phyloP scores from a whole-genome alignment of 495 filamentous ascomycete species.

The Podospora fimiseda region DNA sequence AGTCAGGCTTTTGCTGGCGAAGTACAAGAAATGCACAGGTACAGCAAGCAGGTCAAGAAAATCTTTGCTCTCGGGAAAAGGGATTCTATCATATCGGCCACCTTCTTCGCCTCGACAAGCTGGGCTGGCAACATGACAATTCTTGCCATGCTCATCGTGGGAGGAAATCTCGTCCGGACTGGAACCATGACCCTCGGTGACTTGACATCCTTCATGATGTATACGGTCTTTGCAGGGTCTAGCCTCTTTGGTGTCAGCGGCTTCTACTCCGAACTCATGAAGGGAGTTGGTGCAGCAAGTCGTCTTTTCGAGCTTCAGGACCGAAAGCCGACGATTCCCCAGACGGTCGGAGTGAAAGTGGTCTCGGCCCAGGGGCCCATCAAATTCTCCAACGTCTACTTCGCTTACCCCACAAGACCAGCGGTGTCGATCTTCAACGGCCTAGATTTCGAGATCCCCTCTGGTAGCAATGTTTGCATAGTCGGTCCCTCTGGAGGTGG shows the following conservation, averaged over 20 bases:
- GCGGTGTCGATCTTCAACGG: constrained; percentile 86
- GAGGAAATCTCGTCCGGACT: constrained; percentile 78
- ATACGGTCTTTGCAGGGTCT: constrained; percentile 85
- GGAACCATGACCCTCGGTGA: constrained; percentile 87
- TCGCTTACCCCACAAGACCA: constrained; percentile 86
- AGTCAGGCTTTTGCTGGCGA: constrained; percentile 94
- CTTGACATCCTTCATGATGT: constrained; percentile 97
- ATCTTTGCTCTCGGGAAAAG: constrained; percentile 82
- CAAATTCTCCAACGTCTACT: constrained; percentile 73
- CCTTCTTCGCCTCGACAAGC: constrained; percentile 84
- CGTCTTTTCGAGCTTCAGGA: constrained; percentile 95
- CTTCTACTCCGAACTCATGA: constrained; percentile 98
- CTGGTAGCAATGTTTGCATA: constrained; percentile 90
- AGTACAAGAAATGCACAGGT: constrained; percentile 78
- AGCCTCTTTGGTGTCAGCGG: constrained; percentile 88
- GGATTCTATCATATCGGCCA: constrained; percentile 82
- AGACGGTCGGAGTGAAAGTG: constrained; percentile 73
- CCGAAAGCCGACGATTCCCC: constrained; percentile 75
- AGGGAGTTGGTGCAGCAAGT: constrained; percentile 91
- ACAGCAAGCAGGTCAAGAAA: constrained; percentile 84
- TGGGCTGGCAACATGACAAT: constrained; percentile 95
- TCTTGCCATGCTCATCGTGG: constrained; percentile 82
- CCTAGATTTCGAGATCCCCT: constrained; percentile 82
- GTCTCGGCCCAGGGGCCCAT: constrained; percentile 79
- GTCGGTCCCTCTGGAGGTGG: constrained; percentile 93